These are phyloP conservation scores for Macrophomina tecta DNA, from an alignment of 2,329 filamentous ascomycete species.

Conservation along the genomic window DNA sequence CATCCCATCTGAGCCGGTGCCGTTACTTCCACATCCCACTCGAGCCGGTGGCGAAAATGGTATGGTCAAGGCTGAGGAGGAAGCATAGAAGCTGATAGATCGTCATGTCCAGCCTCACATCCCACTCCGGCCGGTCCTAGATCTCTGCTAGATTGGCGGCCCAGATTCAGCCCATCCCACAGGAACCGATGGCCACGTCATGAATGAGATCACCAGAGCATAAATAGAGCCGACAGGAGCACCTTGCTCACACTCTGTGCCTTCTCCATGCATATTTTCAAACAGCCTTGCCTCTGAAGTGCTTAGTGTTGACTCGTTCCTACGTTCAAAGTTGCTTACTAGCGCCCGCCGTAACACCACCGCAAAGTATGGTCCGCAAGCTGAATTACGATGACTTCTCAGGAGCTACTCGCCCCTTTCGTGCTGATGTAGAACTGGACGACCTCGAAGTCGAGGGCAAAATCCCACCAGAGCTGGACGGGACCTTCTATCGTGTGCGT, in stretches of 20 bases:
- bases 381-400: conserved; percentile 11
- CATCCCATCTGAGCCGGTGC: neutral
- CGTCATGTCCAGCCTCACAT: neutral
- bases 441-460: conserved; percentile 24
- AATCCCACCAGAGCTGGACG: conserved; percentile 32
- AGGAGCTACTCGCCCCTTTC: conserved; percentile 6
- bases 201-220: neutral
- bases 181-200: neutral
- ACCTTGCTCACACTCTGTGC: too few relatives aligned
- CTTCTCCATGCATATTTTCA: too few relatives aligned
- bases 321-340: conserved; percentile 1
- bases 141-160: neutral
- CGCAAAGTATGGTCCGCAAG: conserved; percentile 2
- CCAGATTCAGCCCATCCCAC: neutral
- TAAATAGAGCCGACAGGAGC: neutral
- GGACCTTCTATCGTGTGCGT: conserved; percentile 27
- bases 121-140: neutral
- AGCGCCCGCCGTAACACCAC: neutral
- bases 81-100: neutral
- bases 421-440: conserved; percentile 1
- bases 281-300: neutral
- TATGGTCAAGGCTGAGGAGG: neutral
- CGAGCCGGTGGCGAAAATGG: neutral
- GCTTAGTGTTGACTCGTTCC: conserved; percentile 1
- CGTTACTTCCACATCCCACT: neutral